Evolutionary conservation across 1,139 yeast species (phyloP).

Genomic region (Wickerhamomyces sp.): DNA sequence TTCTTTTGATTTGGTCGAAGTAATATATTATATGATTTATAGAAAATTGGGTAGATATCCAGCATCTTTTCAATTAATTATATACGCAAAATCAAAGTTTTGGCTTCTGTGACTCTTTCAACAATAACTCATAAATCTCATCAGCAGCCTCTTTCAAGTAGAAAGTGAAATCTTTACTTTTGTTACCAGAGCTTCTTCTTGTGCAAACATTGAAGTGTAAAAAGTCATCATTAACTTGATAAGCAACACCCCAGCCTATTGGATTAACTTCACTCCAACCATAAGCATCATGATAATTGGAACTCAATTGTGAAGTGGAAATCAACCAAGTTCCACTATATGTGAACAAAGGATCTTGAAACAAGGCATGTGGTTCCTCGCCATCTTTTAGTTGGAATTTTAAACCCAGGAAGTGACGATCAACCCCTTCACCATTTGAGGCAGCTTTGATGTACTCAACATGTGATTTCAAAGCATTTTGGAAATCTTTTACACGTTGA

Average conservation of each 20-base stretch:
- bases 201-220: slow-evolving; percentile 82
- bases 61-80: not conserved
- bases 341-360: slow-evolving; percentile 67
- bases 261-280: slow-evolving; percentile 97
- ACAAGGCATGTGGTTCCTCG: slow-evolving; percentile 65
- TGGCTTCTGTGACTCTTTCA: slow-evolving; percentile 17
- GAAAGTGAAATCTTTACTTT: slow-evolving; percentile 62
- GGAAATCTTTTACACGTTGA: slow-evolving; percentile 65
- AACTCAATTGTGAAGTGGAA: slow-evolving; percentile 86
- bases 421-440: slow-evolving; percentile 84
- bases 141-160: slow-evolving; percentile 77
- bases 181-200: slow-evolving; percentile 63
- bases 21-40: no score
- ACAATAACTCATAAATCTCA: slow-evolving; percentile 68
- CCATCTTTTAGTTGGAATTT: slow-evolving; percentile 63
- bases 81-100: slow-evolving; percentile 6
- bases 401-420: slow-evolving; percentile 90
- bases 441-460: slow-evolving; percentile 73
- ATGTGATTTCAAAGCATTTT: slow-evolving; percentile 73
- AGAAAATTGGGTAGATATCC: no score
- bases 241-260: slow-evolving; percentile 91
- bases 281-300: slow-evolving; percentile 87
- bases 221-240: slow-evolving; percentile 85
- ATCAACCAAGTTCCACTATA: slow-evolving; percentile 84
- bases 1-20: no score